Evolutionary conservation across 2,329 filamentous ascomycete species (phyloP).

Genomic region (Trichophyton mentagrophytes): DNA sequence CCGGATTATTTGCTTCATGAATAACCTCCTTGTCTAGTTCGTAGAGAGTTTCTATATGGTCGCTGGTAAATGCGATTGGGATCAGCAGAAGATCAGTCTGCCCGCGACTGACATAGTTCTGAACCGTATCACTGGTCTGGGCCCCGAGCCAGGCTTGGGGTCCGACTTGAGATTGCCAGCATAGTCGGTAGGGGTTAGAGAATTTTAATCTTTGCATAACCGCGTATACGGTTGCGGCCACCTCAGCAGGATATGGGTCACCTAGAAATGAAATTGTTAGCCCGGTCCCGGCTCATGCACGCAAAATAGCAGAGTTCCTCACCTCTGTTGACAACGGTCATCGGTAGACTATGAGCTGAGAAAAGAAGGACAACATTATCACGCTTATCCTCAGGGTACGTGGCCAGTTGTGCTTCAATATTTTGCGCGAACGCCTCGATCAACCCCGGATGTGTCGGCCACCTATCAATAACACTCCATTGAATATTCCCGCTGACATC

Average conservation of each 20-base stretch:
- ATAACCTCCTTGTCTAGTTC: conserved; percentile 94
- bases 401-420: conserved; percentile 70
- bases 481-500: conserved; percentile 45
- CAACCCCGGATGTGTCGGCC: conserved; percentile 82
- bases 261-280: conserved; percentile 35
- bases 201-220: conserved; percentile 89
- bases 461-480: conserved; percentile 97
- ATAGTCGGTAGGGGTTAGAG: conserved; percentile 80
- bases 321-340: conserved; percentile 93
- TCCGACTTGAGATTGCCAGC: conserved; percentile 97
- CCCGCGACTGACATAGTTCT: conserved; percentile 78
- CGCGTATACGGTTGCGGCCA: conserved; percentile 87
- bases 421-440: conserved; percentile 87
- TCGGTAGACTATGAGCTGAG: conserved; percentile 89
- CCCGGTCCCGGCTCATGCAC: background rate
- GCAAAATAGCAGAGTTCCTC: conserved; percentile 9
- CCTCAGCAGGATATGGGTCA: conserved; percentile 89
- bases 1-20: conserved; percentile 59
- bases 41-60: conserved; percentile 94
- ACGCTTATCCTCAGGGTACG: conserved; percentile 70
- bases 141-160: conserved; percentile 91
- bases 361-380: conserved; percentile 78
- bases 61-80: conserved; percentile 95
- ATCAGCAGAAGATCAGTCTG: conserved; percentile 85
- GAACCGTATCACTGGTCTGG: conserved; percentile 78